Base-by-base conservation (phyloP, 1,139 yeast genomes). In the Debaryomycetaceae sp. region DNA sequence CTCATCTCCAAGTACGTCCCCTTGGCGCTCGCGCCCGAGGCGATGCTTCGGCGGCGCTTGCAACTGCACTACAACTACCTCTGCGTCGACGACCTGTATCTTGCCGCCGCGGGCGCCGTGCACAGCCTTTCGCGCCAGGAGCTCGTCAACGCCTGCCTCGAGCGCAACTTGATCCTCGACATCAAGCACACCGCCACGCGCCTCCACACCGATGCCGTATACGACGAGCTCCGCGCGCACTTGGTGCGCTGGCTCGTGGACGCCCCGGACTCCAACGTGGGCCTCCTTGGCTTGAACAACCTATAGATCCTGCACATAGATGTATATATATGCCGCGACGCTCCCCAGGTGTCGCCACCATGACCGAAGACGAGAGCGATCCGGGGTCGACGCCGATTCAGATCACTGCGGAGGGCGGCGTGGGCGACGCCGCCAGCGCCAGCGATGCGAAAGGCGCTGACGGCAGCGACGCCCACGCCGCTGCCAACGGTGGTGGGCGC, bases 81-180 rank as follows among this genome's bases (percentile, higher is more conserved):
- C 27, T 46, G 48, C 18, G 73, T 75, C 10, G 83, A 77, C 41
- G 72, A 75, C 48, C 66, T 65, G 40, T 66, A 63, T 40, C 45
- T 77, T 14, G 34, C 60, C 12, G 27, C 31, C n/a, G 48, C 47
- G 22, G 78, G 77, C 1, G 72, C 71, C 30, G 47, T 76, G 1
- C 70, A 77, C 71, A 50, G 59, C 29, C 47, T 76, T 31, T 46
- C 56, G 11, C 49, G 54, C 19, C 58, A 58, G 36, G 82, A 76
- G 42, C 45, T 75, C 21, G 40, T 73, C 2, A 40, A 52, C 21
- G 66, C 75, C 2, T 69, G 78, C 39, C 43, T 73, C 25, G 77
- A 72, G 38, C 57, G 83, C 28, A 72, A 73, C 14, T 47, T 76
- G 33, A 51, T 74, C 3, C 31, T 35, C 3, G 57, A 59, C 35